Base-by-base conservation (phyloP, 2,329 filamentous ascomycete species). In the Beauveria brongniartii region DNA sequence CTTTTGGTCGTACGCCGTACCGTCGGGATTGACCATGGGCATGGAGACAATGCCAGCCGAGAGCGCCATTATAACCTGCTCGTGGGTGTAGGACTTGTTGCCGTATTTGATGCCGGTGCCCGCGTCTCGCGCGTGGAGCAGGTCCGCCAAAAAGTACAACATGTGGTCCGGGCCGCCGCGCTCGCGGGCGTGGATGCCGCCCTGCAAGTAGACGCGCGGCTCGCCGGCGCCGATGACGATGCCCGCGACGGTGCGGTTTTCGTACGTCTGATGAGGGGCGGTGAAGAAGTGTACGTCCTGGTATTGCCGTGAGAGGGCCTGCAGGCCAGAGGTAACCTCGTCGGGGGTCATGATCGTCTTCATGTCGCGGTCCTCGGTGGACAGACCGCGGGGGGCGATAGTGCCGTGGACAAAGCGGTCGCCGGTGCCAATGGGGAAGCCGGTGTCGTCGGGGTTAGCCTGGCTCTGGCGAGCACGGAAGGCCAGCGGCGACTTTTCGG, bases 171-270 rank as follows among this genome's bases (percentile, higher is more conserved):
- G 76, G 0, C 77, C 80, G 28, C 82, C 82, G 10, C 83, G 78
- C 70, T 86, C 83, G 26, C 83, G 80, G 9, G 82, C 80, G 65
- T 85, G 83, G 52, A 84, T 77, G 28, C 75, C 80, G 47, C 77
- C 78, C 62, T 79, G 79, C 61, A 86, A 70, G 67, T 81, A 82
- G 30, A 82, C 75, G 41, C 78, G 75, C 65, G 80, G 79, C 5
- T 73, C 73, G 10, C 67, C 67, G 20, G 74, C 74, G 24, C 80
- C 80, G 40, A 82, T 72, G 61, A 74, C 74, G n/a, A 68, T 73
- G 7, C 75, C 78, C 24, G 71, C 66, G 20, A 78, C 69, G 3
- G 69, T 69, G 3, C 73, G 72, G 26, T 74, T 73, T 51, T 80
- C 73, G 64, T 77, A 73, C 0, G 78, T 81, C 66, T 72, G 72